Base-by-base conservation (phyloP, 768 basidiomycete genomes). In the Mycena haematopus region DNA sequence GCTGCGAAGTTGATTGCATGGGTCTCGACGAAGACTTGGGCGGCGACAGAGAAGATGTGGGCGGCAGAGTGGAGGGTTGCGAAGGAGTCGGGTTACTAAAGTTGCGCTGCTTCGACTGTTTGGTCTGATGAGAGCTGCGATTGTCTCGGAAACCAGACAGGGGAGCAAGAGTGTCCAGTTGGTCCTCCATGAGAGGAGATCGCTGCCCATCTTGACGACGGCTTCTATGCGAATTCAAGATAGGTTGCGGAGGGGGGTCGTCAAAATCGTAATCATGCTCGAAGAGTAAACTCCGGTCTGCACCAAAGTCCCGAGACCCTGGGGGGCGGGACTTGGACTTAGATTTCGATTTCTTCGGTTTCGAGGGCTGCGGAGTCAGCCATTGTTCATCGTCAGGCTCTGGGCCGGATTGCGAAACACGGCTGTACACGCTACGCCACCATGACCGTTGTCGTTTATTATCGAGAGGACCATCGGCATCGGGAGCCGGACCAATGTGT, bases 401-500 rank as follows among this genome's bases (percentile, higher is more conserved):
- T 50, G 68, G 73, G 13, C 74, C 75, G 19, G 76, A 68, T 54
- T 82, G 80, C 14, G 86, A 86, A 33, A 87, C 66, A 21, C 83
- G 81, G 63, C 79, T 71, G 70, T 86, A 86, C 17, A 85, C 71
- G 53, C 72, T 79, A 19, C 80, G 80, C 86, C 86, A 87, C 86
- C 86, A 87, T 0, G 86, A 85, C 2, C 76, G 72, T 62, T 80
- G 78, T 6, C 69, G 68, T 51, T 67, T 66, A 58, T 75, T 70
- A 13, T 62, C 65, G 22, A 65, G 62, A 50, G 56, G 63, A 8
- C 69, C 69, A 15, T 60, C 64, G 27, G 63, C 65, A 15, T 64
- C 60, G 59, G 50, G 47, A 62, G 68, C 44, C 29, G 52, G 54
- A 38, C 62, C 66, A 54, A 66, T 68, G 47, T 68, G 70, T 8